Conservation (phyloP, 805 yeast genomes). For the Ogataea angusta region DNA sequence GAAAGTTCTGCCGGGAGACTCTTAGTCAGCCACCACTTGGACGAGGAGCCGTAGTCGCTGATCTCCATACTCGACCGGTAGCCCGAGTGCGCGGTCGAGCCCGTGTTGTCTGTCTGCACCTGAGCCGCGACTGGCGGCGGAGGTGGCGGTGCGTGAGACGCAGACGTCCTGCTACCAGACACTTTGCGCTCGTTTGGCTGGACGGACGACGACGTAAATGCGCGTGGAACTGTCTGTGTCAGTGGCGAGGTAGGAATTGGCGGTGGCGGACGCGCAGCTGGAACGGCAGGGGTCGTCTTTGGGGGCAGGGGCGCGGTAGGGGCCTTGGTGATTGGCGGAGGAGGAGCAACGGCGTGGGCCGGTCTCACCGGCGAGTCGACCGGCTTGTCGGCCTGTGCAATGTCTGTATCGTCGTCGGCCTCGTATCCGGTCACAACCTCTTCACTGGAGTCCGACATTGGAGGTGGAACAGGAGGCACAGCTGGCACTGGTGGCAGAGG, state of each 20-base stretch:
- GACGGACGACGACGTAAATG: conserved; percentile 18
- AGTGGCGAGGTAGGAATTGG: conserved; percentile 13
- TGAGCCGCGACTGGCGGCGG: conserved; percentile 17
- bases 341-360: conserved; percentile 15
- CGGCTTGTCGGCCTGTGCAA: conserved; percentile 16
- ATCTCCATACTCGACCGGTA: conserved; percentile 13
- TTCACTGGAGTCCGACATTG: conserved; percentile 15
- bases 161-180: conserved; percentile 10
- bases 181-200: conserved; percentile 24
- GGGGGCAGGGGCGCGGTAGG: conserved; percentile 10
- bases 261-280: conserved; percentile 15
- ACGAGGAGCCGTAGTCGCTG: conserved; percentile 19
- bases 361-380: conserved; percentile 4
- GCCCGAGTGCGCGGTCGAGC: conserved; percentile 14
- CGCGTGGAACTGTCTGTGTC: conserved; percentile 24
- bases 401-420: conserved; percentile 57
- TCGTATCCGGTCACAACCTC: conserved; percentile 57
- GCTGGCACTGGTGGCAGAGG: conserved; percentile 12
- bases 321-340: conserved; percentile 21
- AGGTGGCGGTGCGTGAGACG: conserved; percentile 15
- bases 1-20: conserved; percentile 54
- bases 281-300: conserved; percentile 17
- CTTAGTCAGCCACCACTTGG: conserved; percentile 66
- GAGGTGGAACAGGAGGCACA: conserved; percentile 6
- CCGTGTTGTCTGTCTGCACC: conserved; percentile 16